A percentile compares a stretch with the other conserved stretches of the same genome.
phyloP scores from a whole-genome alignment of 1,139 yeast genomes.

The Lodderomyces beijingensis region DNA sequence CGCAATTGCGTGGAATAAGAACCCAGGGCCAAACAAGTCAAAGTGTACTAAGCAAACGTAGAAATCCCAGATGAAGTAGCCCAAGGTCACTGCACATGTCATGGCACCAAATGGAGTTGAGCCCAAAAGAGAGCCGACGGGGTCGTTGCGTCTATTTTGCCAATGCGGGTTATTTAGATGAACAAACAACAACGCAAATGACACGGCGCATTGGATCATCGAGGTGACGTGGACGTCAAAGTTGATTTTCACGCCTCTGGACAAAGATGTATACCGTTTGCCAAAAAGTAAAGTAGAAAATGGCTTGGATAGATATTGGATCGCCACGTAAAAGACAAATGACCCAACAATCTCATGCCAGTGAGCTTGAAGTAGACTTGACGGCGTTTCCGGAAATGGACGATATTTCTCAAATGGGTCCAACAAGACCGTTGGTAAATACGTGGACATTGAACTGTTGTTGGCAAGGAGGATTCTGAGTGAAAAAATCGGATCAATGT shows the following conservation, averaged over 20 bases:
- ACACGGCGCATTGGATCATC: conserved; percentile 69
- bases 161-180: conserved; percentile 50
- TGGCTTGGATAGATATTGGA: conserved; percentile 41
- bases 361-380: conserved; percentile 33
- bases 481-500: too few species aligned
- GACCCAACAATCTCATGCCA: conserved; percentile 51
- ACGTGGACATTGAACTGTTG: conserved; percentile 5
- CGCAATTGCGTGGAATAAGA: conserved; percentile 79
- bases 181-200: conserved; percentile 53
- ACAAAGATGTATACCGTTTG: conserved; percentile 43
- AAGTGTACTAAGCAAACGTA: conserved; percentile 59
- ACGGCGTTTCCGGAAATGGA: conserved; percentile 42
- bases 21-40: conserved; percentile 73
- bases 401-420: conserved; percentile 45
- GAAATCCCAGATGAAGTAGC: conserved; percentile 93
- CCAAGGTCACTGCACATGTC: conserved; percentile 66
- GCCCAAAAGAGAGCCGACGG: conserved; percentile 48
- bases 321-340: conserved; percentile 32
- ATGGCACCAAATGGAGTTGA: conserved; percentile 72
- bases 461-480: too few species aligned
- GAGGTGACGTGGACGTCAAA: conserved; percentile 90
- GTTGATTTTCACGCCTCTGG: conserved; percentile 52
- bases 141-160: conserved; percentile 42
- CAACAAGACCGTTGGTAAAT: conserved; percentile 24
- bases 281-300: conserved; percentile 33